These are phyloP conservation scores for Rhododendron simsii DNA, from an alignment of 148 eudicot genomes.

Conservation along the genomic window DNA sequence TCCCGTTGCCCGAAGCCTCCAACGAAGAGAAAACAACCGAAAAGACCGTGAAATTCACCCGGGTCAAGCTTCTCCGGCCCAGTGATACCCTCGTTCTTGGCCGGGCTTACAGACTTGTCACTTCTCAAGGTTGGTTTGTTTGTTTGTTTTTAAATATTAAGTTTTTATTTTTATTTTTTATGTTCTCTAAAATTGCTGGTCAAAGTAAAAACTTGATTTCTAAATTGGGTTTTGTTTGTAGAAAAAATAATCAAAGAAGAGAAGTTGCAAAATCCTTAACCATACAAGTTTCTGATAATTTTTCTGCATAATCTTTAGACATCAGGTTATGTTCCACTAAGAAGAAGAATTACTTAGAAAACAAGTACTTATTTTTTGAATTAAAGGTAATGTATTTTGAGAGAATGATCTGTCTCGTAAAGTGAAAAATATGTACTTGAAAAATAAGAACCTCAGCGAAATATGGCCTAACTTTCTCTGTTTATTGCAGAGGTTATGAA, in stretches of 20 bases:
- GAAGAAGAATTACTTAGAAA: too few species aligned
- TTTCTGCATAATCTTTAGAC: neutral
- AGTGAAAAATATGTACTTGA: too few species aligned
- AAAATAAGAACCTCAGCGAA: neutral
- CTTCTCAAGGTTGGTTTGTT: conserved; percentile 60
- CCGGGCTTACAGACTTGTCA: conserved; percentile 81
- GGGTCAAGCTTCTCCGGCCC: conserved; percentile 90
- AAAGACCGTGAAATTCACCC: conserved; percentile 53
- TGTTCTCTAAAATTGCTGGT: too few species aligned
- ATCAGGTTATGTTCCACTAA: neutral
- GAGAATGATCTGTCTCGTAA: too few species aligned
- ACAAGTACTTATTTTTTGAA: too few species aligned
- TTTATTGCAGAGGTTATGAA: conserved; percentile 69
- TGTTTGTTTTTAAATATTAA: too few species aligned
- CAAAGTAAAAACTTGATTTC: neutral
- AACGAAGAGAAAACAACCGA: conserved; percentile 28
- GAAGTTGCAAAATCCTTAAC: neutral
- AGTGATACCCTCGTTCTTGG: conserved; percentile 77
- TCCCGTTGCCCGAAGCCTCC: conserved; percentile 45
- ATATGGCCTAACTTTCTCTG: neutral
- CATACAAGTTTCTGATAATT: neutral
- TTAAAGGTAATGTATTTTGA: too few species aligned
- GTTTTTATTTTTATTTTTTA: too few species aligned
- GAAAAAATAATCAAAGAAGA: neutral
- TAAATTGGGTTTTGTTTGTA: neutral